Evolutionary conservation across 139 green algal species (phyloP).

Genomic region (Gonium pectorale): DNA sequence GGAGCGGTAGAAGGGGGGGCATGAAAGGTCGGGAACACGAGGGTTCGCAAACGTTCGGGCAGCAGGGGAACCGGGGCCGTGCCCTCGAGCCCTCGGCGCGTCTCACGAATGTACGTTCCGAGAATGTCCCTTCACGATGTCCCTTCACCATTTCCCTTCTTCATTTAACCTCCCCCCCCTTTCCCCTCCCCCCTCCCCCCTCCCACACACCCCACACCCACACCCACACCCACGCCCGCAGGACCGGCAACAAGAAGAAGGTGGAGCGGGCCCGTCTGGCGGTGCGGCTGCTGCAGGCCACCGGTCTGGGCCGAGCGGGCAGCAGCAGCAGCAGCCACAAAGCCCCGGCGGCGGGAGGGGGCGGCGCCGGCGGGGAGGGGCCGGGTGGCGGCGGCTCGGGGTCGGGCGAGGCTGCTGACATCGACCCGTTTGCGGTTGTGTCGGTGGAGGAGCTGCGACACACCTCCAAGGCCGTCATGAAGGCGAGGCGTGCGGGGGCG

Average conservation of each 20-base stretch:
- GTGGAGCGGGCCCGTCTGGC: conserved; percentile 47
- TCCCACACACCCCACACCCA: too few relatives aligned
- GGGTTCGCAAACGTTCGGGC: too few relatives aligned
- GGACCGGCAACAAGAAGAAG: conserved; percentile 52
- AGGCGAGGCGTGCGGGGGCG: neutral
- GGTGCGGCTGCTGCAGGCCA: conserved; percentile 53
- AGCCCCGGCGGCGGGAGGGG: too few relatives aligned
- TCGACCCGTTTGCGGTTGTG: conserved; percentile 55
- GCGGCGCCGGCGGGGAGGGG: too few relatives aligned
- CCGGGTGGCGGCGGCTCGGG: too few relatives aligned
- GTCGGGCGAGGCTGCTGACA: too few relatives aligned
- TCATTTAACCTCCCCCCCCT: neutral
- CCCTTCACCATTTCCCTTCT: neutral
- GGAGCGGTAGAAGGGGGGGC: neutral
- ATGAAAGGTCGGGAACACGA: too few relatives aligned
- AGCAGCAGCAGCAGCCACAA: conserved; percentile 18
- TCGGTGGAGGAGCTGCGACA: conserved; percentile 30
- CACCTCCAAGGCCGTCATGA: conserved; percentile 32
- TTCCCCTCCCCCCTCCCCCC: neutral
- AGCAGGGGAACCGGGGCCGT: too few relatives aligned
- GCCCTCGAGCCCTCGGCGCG: neutral
- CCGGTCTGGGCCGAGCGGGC: neutral
- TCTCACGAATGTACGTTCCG: neutral
- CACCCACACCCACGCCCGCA: neutral
- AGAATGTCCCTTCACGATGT: neutral